Evolutionary conservation across 352 stramenopile genomes (phyloP), one percentile per base, ranked within the genome.

Genomic region (Hyaloperonospora brassicae): DNA sequence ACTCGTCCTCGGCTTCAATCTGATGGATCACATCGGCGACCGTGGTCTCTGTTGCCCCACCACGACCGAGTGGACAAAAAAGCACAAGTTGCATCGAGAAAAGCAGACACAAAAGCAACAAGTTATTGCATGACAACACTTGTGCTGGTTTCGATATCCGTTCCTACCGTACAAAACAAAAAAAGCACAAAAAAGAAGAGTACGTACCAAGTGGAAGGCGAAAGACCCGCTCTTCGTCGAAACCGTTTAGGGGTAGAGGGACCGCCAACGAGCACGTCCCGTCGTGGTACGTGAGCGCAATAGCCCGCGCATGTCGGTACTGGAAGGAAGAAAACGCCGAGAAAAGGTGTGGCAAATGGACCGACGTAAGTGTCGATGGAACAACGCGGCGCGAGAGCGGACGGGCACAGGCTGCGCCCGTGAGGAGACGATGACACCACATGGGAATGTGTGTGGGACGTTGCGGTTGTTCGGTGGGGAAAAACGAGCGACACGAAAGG

Each of bases 251-350:
- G n/a, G 80, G 80, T 25, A 92, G 57, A 8, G 82, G 82, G 47
- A 92, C 70, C 36, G 82, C 79, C 31, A 92, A 54, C 17, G 77
- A 86, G 50, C 82, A 89, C 30, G 73, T 76, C 30, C 77, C 82
- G 47, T 92, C 77, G 50, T 79, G 72, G 47, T 92, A 92, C 64
- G 86, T 87, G 46, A 92, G 76, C 62, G 89, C 82, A 8, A 92
- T 68, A 11, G 79, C 74, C 22, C 73, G 68, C 14, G 52, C 47
- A 36, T 63, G 58, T 9, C 50, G 56, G 31, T 62, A 72, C 22
- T 66, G 64, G 5, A 69, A 54, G 0, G 57, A 40, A 22, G 27
- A 30, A 0, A 56, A 55, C 53, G 21, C 64, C 40, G 35, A 35
- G 35, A 25, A 27, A 39, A 54, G 24, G 45, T 2, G 49, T 22